These are phyloP conservation scores for Corymbia maculata DNA, from an alignment of 345 rosid species.

Conservation along the genomic window DNA sequence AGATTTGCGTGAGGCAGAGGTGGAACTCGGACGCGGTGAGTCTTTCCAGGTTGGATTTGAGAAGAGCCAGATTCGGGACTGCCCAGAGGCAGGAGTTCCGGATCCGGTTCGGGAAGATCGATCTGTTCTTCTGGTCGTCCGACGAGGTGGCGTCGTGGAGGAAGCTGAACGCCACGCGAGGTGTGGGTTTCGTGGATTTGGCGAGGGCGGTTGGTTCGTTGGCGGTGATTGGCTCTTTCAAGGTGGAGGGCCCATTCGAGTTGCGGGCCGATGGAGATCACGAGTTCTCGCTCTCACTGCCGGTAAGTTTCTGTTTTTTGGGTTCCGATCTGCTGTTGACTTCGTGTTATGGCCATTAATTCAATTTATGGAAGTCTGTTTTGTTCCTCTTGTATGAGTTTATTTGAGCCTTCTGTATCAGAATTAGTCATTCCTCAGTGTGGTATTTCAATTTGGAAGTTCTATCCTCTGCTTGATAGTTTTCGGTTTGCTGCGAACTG, in stretches of 20 bases:
- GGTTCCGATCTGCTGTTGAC: not conserved
- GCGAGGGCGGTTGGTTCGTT: constrained; percentile 20
- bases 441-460: not conserved
- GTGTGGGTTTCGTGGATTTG: constrained; percentile 23
- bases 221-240: constrained; percentile 31
- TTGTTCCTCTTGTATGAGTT: not conserved
- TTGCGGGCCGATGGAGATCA: constrained; percentile 27
- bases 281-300: constrained; percentile 35
- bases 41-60: constrained; percentile 28
- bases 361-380: not conserved
- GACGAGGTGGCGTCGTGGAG: constrained; percentile 47
- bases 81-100: constrained; percentile 49
- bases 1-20: constrained; percentile 37
- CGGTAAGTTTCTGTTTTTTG: constrained; percentile 20
- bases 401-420: not conserved
- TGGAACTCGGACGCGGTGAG: constrained; percentile 42
- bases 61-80: constrained; percentile 32
- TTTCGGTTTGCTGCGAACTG: not conserved
- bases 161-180: not conserved
- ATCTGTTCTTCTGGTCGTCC: constrained; percentile 38
- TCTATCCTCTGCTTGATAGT: not conserved
- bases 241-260: constrained; percentile 63
- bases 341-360: not conserved
- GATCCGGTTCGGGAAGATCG: constrained; percentile 49
- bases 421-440: not conserved